Evolutionary conservation across 495 filamentous ascomycete genomes (phyloP).

Genomic region (Elasticomyces elasticus): DNA sequence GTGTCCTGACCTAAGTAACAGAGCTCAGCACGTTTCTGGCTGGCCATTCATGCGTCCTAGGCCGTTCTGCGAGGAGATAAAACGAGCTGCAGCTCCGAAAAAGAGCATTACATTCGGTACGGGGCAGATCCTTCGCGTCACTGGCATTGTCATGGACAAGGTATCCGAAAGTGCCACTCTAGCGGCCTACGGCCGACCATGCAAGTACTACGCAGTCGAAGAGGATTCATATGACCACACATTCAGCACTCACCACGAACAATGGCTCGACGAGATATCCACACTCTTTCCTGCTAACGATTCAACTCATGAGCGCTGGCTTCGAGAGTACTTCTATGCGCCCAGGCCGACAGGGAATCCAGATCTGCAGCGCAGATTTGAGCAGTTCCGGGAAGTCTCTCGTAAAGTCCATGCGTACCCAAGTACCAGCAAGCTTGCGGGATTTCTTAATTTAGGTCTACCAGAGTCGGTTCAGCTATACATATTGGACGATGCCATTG

Average conservation of each 20-base stretch:
- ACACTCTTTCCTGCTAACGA: no score
- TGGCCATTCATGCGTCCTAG: background rate
- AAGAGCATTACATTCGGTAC: background rate
- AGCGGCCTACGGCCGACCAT: background rate
- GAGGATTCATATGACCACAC: no score
- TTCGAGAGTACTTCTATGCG: no score
- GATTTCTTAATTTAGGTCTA: no score
- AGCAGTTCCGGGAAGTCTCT: no score
- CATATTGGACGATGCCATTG: background rate
- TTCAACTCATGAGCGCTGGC: no score
- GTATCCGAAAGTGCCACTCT: background rate
- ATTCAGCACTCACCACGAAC: background rate
- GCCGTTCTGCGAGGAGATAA: background rate
- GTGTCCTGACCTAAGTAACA: background rate
- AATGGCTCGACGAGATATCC: no score
- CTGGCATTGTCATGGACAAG: background rate
- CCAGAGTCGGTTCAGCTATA: background rate
- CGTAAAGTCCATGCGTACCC: no score
- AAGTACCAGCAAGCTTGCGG: no score
- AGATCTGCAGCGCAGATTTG: no score
- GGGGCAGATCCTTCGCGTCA: background rate
- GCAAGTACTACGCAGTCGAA: background rate
- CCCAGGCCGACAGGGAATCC: no score
- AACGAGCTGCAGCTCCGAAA: background rate
- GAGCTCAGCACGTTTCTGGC: background rate